phyloP scores from a whole-genome alignment of 2,329 filamentous ascomycete genomes.

The Nemania diffusa region DNA sequence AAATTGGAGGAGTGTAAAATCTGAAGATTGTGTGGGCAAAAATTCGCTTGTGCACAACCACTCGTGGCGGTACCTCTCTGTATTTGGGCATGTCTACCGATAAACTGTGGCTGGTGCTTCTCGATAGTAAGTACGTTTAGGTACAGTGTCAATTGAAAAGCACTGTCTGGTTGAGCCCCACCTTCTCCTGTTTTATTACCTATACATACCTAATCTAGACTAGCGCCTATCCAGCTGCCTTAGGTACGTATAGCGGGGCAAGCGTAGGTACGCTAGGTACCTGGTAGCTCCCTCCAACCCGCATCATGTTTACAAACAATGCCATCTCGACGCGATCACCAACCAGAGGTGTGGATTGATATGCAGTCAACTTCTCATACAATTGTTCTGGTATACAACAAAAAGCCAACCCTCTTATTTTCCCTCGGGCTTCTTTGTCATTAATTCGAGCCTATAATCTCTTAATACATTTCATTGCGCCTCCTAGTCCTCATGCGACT shows the following conservation, averaged over 20 bases:
- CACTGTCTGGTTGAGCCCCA: not conserved
- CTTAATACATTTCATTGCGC: slow-evolving; percentile 3
- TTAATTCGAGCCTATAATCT: not conserved
- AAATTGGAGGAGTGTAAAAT: slow-evolving; percentile 42
- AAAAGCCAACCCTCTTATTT: not conserved
- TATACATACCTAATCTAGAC: too few relatives aligned
- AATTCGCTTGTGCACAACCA: slow-evolving; percentile 42
- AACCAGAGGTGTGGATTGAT: slow-evolving; percentile 11
- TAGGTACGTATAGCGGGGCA: not conserved
- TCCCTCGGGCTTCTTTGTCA: slow-evolving; percentile 2
- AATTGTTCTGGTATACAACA: slow-evolving; percentile 1
- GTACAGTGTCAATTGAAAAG: not conserved
- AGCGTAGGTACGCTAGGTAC: not conserved
- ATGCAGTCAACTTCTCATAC: slow-evolving; percentile 12
- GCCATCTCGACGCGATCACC: slow-evolving; percentile 34
- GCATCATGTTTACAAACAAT: slow-evolving; percentile 39
- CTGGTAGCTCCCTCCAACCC: slow-evolving; percentile 27
- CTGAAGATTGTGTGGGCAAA: slow-evolving; percentile 40
- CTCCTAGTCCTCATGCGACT: slow-evolving; percentile 31
- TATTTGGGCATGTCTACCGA: not conserved
- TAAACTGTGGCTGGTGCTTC: slow-evolving; percentile 22
- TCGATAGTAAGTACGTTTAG: not conserved
- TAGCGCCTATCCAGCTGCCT: too few relatives aligned
- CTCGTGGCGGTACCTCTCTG: slow-evolving; percentile 27
- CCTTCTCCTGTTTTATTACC: too few relatives aligned